Conservation (phyloP, 2,329 filamentous ascomycete species). For the Cucurbitaria berberidis region DNA sequence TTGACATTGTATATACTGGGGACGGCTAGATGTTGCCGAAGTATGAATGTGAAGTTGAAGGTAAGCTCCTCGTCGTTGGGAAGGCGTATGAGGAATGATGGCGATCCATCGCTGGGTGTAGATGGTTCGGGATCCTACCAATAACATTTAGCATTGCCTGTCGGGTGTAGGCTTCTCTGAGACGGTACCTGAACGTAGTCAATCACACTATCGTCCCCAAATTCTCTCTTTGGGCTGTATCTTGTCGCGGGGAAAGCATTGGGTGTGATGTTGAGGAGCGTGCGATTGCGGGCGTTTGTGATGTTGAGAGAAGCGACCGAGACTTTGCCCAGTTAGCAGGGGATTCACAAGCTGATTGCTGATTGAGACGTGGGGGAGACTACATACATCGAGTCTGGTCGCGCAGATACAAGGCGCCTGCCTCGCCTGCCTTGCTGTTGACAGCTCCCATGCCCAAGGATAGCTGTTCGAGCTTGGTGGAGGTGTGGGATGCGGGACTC, state of each 20-base stretch:
- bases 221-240: constrained; percentile 73
- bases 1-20: constrained; percentile 49
- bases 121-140: constrained; percentile 74
- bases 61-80: constrained; percentile 89
- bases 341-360: constrained; percentile 3
- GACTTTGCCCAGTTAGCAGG: constrained; percentile 62
- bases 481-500: constrained; percentile 20
- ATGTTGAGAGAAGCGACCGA: constrained; percentile 84
- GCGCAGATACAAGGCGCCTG: constrained; percentile 78
- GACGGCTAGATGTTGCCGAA: constrained; percentile 62
- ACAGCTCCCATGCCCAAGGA: constrained; percentile 79
- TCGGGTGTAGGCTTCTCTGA: background rate
- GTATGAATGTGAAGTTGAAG: constrained; percentile 90
- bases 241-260: constrained; percentile 87
- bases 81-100: constrained; percentile 84
- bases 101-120: constrained; percentile 50
- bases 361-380: constrained; percentile 1
- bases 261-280: constrained; percentile 77
- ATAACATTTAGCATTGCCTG: constrained; percentile 13
- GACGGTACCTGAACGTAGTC: constrained; percentile 86
- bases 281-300: constrained; percentile 78
- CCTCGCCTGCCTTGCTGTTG: constrained; percentile 82
- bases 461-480: constrained; percentile 10
- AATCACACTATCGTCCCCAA: constrained; percentile 75
- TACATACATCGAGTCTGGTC: constrained; percentile 87